Conservation (phyloP, 177 flowering plant genomes). For the Vitis hybrid region DNA sequence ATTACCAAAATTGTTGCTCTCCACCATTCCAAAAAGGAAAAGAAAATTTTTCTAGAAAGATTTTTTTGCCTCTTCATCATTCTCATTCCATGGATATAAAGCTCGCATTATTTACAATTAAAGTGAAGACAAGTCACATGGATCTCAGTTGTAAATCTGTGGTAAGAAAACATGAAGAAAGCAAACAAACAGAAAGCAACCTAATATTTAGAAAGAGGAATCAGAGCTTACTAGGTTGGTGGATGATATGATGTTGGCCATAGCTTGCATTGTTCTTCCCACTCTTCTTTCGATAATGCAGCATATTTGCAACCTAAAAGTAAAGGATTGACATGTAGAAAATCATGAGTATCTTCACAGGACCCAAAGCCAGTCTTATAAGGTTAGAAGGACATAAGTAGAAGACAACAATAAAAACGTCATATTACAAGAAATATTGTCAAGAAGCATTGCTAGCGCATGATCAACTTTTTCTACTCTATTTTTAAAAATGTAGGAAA, state of each 20-base stretch:
- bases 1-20: neutral
- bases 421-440: too few species aligned
- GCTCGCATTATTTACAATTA: neutral
- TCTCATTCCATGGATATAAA: neutral
- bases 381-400: too few species aligned
- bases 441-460: too few species aligned
- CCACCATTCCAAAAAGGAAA: too few species aligned
- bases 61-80: neutral
- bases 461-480: too few species aligned
- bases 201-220: neutral
- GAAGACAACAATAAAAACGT: too few species aligned
- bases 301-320: constrained; percentile 79
- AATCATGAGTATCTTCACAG: neutral
- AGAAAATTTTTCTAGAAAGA: neutral
- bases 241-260: constrained; percentile 99
- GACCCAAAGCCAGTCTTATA: neutral
- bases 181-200: neutral
- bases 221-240: constrained; percentile 68
- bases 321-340: neutral
- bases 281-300: constrained; percentile 84
- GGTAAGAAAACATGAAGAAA: neutral
- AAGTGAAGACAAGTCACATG: neutral
- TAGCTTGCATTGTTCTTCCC: constrained; percentile 92
- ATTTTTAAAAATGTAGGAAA: too few species aligned
- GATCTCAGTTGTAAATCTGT: neutral